Evolutionary conservation across 2,329 filamentous ascomycete genomes (phyloP).

Genomic region (Fusarium sp.): DNA sequence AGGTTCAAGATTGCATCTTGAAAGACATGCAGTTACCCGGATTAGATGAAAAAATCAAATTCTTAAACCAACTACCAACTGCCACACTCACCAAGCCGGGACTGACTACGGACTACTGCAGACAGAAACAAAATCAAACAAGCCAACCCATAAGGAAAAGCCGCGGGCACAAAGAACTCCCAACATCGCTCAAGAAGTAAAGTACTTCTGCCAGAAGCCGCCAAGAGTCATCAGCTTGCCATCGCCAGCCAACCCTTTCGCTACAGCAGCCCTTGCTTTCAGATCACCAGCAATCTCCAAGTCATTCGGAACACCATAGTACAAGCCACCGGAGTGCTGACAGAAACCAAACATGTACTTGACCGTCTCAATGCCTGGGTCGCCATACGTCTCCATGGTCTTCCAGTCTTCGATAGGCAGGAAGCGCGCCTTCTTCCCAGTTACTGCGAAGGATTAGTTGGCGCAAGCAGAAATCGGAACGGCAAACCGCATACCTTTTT

Average conservation of each 20-base stretch:
- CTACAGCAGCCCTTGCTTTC: conserved; percentile 46
- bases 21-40: not conserved
- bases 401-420: conserved; percentile 48
- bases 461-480: not conserved
- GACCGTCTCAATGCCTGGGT: conserved; percentile 49
- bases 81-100: not conserved
- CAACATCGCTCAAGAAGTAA: conserved; percentile 21
- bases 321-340: conserved; percentile 49
- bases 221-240: conserved; percentile 42
- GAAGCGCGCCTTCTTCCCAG: conserved; percentile 48
- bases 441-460: conserved; percentile 39
- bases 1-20: not conserved
- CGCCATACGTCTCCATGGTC: conserved; percentile 48
- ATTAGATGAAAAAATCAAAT: not conserved
- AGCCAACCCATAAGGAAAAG: not conserved
- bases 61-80: not conserved
- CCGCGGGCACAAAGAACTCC: no score
- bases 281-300: conserved; percentile 40
- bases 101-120: not conserved
- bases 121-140: not conserved
- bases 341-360: conserved; percentile 53
- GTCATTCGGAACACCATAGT: conserved; percentile 48
- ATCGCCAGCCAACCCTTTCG: conserved; percentile 40
- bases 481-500: conserved; percentile 40
- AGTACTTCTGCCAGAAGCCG: conserved; percentile 42